Base-by-base conservation (phyloP, 768 basidiomycete genomes). In the Tulasnella sp. region DNA sequence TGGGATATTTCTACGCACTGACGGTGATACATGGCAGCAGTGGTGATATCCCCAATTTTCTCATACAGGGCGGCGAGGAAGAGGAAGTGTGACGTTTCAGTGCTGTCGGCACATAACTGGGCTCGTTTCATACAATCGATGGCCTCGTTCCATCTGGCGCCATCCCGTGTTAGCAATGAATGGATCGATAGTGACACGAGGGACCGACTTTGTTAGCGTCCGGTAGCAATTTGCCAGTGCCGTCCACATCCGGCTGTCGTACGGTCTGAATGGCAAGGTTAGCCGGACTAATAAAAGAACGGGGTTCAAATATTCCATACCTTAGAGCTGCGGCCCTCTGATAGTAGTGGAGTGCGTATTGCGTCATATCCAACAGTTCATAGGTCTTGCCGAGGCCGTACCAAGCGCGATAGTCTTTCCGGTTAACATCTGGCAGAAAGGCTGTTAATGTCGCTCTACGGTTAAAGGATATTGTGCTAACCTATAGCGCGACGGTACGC, bases 371-470 rank as follows among this genome's bases (percentile, higher is more conserved):
- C 76, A 99, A 86, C 34, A 99, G 88, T 83, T 99, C 97, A 84
- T 99, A 99, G 18, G 97, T 96, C 84, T 99, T 98, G 3, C 97
- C 98, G 76, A 99, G 91, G 46, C 98, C 98, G 85, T 97, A 98
- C 98, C 98, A 99, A 8, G 97, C 97, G 79, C 97, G 87, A 83
- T 98, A 98, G 86, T 99, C 98, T 84, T 98, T 98, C 77, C 95
- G 90, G 83, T 97, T 97, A 81, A 98, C 92, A 83, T 99, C 97
- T 98, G 80, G 7, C 19, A 2, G 80, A 19, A 39, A 38, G 58
- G 74, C 79, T 74, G 75, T 48, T 79, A 81, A 27, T 77, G 14
- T 34, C 46, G 56, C 68, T 68, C 71, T 36, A 68, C 52, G 42
- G 8, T 9, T 38, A 39, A 44, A 27, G 46, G 40, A 71, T 16